A percentile compares a stretch with the other conserved stretches of the same genome.
phyloP scores from a whole-genome alignment of 163 green algal species.

The Coccomyxa subellipsoidea region DNA sequence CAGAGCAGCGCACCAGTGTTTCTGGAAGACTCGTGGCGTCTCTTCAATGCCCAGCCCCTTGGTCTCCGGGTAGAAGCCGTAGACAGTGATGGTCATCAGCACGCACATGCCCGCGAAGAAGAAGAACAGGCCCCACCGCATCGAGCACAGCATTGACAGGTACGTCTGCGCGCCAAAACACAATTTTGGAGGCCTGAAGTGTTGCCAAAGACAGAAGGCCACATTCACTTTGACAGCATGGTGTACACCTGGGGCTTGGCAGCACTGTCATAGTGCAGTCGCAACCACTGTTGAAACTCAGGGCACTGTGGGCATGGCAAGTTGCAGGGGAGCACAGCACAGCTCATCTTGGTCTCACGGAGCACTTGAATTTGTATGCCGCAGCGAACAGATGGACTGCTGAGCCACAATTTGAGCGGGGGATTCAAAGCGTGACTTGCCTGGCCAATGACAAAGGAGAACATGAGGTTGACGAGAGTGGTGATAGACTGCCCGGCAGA shows the following conservation, averaged over 20 bases:
- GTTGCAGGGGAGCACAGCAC: no score
- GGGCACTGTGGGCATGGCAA: no score
- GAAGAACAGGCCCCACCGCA: slow-evolving; percentile 14
- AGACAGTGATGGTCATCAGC: slow-evolving; percentile 25
- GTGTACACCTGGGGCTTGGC: no score
- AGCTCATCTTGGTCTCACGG: no score
- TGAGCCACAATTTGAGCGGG: no score
- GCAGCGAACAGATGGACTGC: no score
- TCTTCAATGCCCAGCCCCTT: slow-evolving; percentile 17
- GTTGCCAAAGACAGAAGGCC: no score
- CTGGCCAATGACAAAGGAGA: slow-evolving; percentile 10
- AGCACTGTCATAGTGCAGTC: no score
- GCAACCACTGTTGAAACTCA: no score
- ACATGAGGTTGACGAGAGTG: slow-evolving; percentile 57
- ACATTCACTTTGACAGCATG: no score
- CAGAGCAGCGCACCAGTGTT: not conserved
- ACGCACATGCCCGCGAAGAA: slow-evolving; percentile 29
- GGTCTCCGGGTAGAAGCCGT: slow-evolving; percentile 55
- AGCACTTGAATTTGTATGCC: no score
- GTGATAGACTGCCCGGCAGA: slow-evolving; percentile 55
- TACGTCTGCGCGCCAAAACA: slow-evolving; percentile 1
- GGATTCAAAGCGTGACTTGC: not conserved
- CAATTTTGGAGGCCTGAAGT: no score
- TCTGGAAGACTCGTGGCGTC: not conserved
- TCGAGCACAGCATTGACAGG: slow-evolving; percentile 11